Percentiles rank a stretch among this genome's conserved stretches.
Conservation (phyloP, 192 early-diverging fungal genomes). For the Chytriomyces confervae region DNA sequence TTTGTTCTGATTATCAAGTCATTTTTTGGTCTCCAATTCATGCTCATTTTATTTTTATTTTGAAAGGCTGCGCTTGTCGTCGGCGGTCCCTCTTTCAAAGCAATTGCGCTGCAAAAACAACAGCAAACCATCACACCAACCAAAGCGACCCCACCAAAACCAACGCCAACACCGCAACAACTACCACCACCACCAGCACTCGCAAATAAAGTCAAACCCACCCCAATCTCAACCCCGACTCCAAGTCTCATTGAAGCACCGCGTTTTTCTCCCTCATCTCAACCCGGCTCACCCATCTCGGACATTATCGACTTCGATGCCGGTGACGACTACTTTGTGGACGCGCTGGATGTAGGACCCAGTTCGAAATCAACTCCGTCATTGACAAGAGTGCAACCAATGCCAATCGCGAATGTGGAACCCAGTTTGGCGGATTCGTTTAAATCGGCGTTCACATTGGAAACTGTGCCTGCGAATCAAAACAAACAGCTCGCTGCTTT, state of each 20-base stretch:
- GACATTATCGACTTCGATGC: background rate
- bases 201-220: background rate
- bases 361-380: background rate
- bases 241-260: background rate
- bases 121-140: background rate
- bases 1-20: background rate
- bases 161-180: background rate
- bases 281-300: background rate
- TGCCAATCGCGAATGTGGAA: background rate
- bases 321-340: slow-evolving; percentile 13
- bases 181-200: background rate
- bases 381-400: background rate
- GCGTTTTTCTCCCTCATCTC: background rate
- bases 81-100: background rate
- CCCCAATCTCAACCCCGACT: background rate
- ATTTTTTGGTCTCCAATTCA: background rate
- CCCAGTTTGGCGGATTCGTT: background rate
- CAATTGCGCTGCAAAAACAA: background rate
- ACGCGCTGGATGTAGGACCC: background rate
- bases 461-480: background rate
- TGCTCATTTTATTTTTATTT: background rate
- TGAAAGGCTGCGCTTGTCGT: background rate
- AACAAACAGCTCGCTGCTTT: too few species aligned
- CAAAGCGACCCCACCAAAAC: background rate
- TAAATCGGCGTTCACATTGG: background rate